A percentile compares a stretch with the other conserved stretches of the same genome.
Evolutionary conservation across 805 yeast species (phyloP).

Genomic region (Zygosaccharomyces rouxii): DNA sequence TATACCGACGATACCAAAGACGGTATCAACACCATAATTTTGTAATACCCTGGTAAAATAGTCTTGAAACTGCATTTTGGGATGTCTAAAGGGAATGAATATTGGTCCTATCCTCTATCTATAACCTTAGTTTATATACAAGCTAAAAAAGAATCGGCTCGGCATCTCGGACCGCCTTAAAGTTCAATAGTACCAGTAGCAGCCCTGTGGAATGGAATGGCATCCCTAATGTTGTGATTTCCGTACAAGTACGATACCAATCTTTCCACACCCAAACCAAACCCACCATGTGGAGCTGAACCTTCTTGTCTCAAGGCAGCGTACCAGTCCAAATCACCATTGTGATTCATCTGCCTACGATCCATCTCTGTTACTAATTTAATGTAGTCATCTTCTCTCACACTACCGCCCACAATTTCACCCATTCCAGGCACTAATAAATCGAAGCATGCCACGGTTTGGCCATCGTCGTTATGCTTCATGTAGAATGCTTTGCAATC

Average conservation of each 20-base stretch:
- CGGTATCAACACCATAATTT: conserved; percentile 48
- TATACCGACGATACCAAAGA: conserved; percentile 72
- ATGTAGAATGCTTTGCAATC: conserved; percentile 86
- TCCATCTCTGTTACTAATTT: conserved; percentile 47
- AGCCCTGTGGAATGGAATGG: conserved; percentile 80
- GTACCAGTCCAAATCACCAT: conserved; percentile 73
- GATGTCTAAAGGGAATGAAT: too few relatives aligned
- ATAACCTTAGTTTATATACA: conserved; percentile 2
- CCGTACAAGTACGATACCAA: conserved; percentile 68
- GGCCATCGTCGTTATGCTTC: conserved; percentile 46
- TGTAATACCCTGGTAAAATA: conserved; percentile 45
- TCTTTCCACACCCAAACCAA: conserved; percentile 92
- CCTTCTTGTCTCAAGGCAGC: conserved; percentile 69
- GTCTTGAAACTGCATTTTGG: conserved; percentile 7
- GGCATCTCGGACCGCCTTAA: conserved; percentile 9
- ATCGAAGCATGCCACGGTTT: conserved; percentile 87
- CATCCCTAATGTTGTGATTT: conserved; percentile 77
- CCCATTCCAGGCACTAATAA: conserved; percentile 87
- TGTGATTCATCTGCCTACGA: conserved; percentile 49
- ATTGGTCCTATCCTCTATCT: too few relatives aligned
- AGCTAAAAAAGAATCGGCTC: not conserved
- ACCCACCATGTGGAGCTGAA: conserved; percentile 92
- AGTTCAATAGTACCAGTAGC: conserved; percentile 42
- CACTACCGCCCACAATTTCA: conserved; percentile 89
- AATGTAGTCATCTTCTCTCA: conserved; percentile 69